Evolutionary conservation across 768 basidiomycete species (phyloP).

Genomic region (Gloeopeniophorella convolvens): DNA sequence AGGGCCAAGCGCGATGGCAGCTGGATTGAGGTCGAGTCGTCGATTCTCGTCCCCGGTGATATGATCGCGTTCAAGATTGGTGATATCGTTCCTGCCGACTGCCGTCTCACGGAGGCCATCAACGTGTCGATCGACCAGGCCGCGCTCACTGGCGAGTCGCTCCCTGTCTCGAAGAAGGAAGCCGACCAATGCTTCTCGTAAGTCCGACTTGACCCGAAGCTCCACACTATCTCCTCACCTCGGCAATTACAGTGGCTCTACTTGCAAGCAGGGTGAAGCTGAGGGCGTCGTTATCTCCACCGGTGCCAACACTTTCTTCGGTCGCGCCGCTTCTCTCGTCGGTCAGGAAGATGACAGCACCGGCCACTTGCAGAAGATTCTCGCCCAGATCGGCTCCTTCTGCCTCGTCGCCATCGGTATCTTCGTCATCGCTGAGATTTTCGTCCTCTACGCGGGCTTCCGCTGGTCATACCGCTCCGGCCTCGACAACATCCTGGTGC

Average conservation of each 20-base stretch:
- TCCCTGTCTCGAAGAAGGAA: conserved; percentile 86
- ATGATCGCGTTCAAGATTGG: conserved; percentile 98
- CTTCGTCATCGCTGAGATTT: conserved; percentile 91
- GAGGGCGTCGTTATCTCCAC: conserved; percentile 99
- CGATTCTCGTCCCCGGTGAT: conserved; percentile 89
- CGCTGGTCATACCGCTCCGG: conserved; percentile 86
- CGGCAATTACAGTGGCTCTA: conserved; percentile 64
- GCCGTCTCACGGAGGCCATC: conserved; percentile 93
- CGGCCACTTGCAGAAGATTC: conserved; percentile 97
- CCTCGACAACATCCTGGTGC: conserved; percentile 95
- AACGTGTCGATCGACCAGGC: conserved; percentile 99
- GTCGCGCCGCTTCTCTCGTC: conserved; percentile 95
- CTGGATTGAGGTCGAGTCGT: conserved; percentile 89
- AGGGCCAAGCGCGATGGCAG: conserved; percentile 80
- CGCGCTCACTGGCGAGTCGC: conserved; percentile 94
- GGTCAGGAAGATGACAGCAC: conserved; percentile 97
- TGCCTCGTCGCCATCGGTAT: conserved; percentile 94
- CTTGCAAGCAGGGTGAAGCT: conserved; percentile 98
- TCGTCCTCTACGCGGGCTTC: conserved; percentile 92
- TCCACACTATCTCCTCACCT: conserved; percentile 11
- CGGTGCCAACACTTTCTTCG: conserved; percentile 97
- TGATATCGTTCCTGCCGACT: conserved; percentile 96
- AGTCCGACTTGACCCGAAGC: conserved; percentile 31
- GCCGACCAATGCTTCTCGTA: conserved; percentile 98
- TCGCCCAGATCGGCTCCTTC: conserved; percentile 97